These are phyloP conservation scores for Colletotrichum tamarilloi DNA, from an alignment of 2,329 filamentous ascomycete genomes.

Conservation along the genomic window DNA sequence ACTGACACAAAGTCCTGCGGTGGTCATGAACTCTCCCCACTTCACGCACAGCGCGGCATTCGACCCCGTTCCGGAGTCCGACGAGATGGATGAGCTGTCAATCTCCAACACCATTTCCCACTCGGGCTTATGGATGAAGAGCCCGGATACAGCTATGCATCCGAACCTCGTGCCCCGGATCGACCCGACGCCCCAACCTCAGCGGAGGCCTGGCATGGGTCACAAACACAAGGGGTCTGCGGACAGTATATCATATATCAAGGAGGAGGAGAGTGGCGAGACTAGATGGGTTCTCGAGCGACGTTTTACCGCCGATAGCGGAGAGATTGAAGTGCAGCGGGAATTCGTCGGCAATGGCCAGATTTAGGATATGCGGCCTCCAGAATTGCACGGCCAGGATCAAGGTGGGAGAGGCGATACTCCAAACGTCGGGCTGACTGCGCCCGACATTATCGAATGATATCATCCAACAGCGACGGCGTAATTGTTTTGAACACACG, in stretches of 20 bases:
- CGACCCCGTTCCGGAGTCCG: constrained; percentile 54
- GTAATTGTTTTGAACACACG: constrained; percentile 11
- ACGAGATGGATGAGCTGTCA: constrained; percentile 42
- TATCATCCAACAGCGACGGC: constrained; percentile 25
- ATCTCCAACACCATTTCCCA: constrained; percentile 39
- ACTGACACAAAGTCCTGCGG: constrained; percentile 29
- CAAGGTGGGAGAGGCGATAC: not conserved
- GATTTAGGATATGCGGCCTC: constrained; percentile 47
- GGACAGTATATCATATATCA: constrained; percentile 77
- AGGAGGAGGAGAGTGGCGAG: constrained; percentile 68
- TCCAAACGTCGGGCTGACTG: not conserved
- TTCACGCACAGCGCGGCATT: constrained; percentile 43
- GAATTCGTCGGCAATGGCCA: constrained; percentile 70
- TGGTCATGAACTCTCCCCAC: constrained; percentile 38
- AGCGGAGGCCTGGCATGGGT: constrained; percentile 48
- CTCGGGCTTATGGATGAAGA: constrained; percentile 42
- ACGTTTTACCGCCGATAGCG: constrained; percentile 72
- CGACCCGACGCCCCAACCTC: constrained; percentile 21
- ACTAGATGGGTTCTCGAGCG: constrained; percentile 78
- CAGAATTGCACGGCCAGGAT: too few species aligned
- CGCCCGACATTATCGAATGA: constrained; percentile 2
- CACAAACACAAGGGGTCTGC: constrained; percentile 67
- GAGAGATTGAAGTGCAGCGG: constrained; percentile 72
- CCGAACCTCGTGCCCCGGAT: constrained; percentile 36
- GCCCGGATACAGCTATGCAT: constrained; percentile 31